Conservation (phyloP, 805 yeast species). For the Blastobotrys peoriensis region DNA sequence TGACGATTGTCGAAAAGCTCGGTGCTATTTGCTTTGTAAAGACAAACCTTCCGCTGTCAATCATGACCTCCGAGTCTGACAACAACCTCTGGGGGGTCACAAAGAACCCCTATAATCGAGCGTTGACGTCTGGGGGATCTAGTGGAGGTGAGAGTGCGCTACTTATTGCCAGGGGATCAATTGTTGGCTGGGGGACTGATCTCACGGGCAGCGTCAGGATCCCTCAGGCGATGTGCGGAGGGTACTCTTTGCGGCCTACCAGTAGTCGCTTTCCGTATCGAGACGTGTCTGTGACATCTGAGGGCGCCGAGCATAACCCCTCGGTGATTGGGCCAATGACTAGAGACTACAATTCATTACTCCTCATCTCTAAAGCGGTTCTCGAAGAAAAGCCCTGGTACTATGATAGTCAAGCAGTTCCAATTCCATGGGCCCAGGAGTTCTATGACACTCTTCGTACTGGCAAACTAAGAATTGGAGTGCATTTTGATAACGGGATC, state of each 20-base stretch:
- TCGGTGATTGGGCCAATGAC: slow-evolving; percentile 49
- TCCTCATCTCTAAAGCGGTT: slow-evolving; percentile 35
- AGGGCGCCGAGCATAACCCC: not conserved
- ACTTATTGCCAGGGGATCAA: slow-evolving; percentile 38
- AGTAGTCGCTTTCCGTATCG: slow-evolving; percentile 36
- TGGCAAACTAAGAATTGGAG: slow-evolving; percentile 23
- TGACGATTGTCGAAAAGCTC: slow-evolving; percentile 30
- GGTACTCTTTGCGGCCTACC: slow-evolving; percentile 46
- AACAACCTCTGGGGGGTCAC: slow-evolving; percentile 43
- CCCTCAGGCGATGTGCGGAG: slow-evolving; percentile 41
- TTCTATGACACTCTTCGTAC: not conserved
- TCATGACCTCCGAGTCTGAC: slow-evolving; percentile 44
- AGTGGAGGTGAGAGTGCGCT: slow-evolving; percentile 53
- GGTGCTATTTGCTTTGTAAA: slow-evolving; percentile 53
- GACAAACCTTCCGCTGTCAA: slow-evolving; percentile 47
- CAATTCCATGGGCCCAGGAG: not conserved
- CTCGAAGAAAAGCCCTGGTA: slow-evolving; percentile 20
- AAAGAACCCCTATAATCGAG: slow-evolving; percentile 39
- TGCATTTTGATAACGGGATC: slow-evolving; percentile 34
- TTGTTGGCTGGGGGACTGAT: slow-evolving; percentile 50
- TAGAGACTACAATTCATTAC: slow-evolving; percentile 34
- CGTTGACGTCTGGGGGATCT: slow-evolving; percentile 47
- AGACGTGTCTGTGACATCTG: slow-evolving; percentile 28
- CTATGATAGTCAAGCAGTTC: not conserved
- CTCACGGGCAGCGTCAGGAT: slow-evolving; percentile 49